A percentile compares a stretch with the other conserved stretches of the same genome.
These are phyloP conservation scores for Phytophthora palmivora DNA, from an alignment of 352 stramenopile genomes.

Conservation along the genomic window DNA sequence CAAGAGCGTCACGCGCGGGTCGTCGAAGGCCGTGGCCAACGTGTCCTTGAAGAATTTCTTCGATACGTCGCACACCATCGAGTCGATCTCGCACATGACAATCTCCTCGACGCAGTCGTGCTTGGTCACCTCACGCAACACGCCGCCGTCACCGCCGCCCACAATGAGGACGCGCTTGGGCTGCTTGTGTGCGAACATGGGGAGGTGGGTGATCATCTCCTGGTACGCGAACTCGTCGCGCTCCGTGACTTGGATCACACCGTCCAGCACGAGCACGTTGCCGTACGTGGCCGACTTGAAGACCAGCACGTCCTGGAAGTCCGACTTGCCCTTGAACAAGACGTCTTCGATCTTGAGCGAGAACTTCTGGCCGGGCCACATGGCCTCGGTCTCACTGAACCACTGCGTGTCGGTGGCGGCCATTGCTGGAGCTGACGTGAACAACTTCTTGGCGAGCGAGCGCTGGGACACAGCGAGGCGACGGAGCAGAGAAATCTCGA, in stretches of 20 bases:
- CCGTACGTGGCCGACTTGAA: slow-evolving; percentile 98
- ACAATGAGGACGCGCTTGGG: slow-evolving; percentile 98
- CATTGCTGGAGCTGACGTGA: slow-evolving; percentile 28
- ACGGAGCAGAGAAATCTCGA: slow-evolving; percentile 33
- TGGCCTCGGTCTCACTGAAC: slow-evolving; percentile 96
- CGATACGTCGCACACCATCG: slow-evolving; percentile 95
- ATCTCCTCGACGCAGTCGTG: slow-evolving; percentile 96
- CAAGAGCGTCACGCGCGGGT: slow-evolving; percentile 95
- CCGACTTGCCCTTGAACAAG: slow-evolving; percentile 96
- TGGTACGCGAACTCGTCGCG: slow-evolving; percentile 99
- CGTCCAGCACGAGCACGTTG: slow-evolving; percentile 98
- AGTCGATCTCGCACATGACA: slow-evolving; percentile 99
- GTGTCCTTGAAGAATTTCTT: slow-evolving; percentile 94
- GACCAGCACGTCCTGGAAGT: slow-evolving; percentile 99
- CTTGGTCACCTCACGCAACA: slow-evolving; percentile 96
- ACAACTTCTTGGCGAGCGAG: slow-evolving; percentile 6
- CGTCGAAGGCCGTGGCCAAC: slow-evolving; percentile 95
- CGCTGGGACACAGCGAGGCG: slow-evolving; percentile 15
- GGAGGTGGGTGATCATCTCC: slow-evolving; percentile 99
- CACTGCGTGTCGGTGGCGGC: slow-evolving; percentile 69
- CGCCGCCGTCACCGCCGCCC: slow-evolving; percentile 97
- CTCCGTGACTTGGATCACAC: slow-evolving; percentile 99
- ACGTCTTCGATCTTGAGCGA: slow-evolving; percentile 94
- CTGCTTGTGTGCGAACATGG: slow-evolving; percentile 95
- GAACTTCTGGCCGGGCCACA: slow-evolving; percentile 95